A percentile compares a stretch with the other conserved stretches of the same genome.
These are phyloP conservation scores for Guillardia theta DNA, from an alignment of 78 protist species.

Conservation along the genomic window DNA sequence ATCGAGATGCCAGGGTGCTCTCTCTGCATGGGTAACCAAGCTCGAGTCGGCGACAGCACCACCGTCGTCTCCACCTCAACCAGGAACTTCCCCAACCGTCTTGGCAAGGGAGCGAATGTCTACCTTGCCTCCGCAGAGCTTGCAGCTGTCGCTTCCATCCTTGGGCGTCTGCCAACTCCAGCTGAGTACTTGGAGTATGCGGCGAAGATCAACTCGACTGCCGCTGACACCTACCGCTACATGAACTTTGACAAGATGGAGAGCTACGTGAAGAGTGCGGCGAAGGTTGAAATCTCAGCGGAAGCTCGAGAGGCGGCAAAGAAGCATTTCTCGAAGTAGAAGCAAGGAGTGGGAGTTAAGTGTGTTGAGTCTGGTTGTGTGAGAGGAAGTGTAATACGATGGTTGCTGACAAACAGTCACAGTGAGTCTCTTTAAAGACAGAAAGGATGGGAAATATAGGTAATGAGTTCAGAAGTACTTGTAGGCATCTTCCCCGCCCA, in stretches of 20 bases:
- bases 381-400: no score
- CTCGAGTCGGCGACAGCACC: conserved; percentile 63
- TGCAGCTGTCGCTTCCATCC: conserved; percentile 58
- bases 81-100: conserved; percentile 69
- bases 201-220: conserved; percentile 29
- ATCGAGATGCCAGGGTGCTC: conserved; percentile 71
- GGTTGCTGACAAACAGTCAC: no score
- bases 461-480: no score
- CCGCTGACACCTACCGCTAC: conserved; percentile 63
- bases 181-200: conserved; percentile 53
- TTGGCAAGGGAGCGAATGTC: conserved; percentile 71
- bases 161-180: conserved; percentile 59
- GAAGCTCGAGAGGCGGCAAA: not conserved
- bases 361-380: no score
- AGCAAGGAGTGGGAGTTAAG: no score
- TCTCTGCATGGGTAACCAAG: conserved; percentile 73
- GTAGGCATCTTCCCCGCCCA: no score
- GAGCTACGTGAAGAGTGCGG: not conserved
- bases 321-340: conserved; percentile 35
- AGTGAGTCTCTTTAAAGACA: no score
- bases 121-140: conserved; percentile 65
- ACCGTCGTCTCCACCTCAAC: conserved; percentile 69
- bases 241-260: conserved; percentile 57
- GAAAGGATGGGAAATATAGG: no score
- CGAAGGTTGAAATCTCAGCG: not conserved